Evolutionary conservation across 2,329 filamentous ascomycete species (phyloP), one percentile per base, ranked within the genome.

Genomic region (Aspergillus fumigatus): DNA sequence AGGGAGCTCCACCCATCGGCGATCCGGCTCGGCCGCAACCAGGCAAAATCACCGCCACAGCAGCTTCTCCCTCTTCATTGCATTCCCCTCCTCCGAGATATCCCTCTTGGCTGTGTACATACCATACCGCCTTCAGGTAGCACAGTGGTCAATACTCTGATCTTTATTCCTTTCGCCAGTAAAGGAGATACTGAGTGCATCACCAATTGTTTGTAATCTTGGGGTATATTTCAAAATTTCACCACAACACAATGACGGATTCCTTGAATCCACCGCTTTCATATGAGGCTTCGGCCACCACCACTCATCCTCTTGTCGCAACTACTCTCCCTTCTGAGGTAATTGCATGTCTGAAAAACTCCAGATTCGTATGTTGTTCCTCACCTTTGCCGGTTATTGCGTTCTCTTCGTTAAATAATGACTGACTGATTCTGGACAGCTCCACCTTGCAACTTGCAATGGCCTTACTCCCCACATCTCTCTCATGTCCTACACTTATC

Each of bases 401-500:
- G 54, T 55, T n/a, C 32, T 53, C 26, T 53, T 49, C 19, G 58
- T 51, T 51, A 21, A 17, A 58, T 32, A 52, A 17, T 10, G 26
- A 26, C 53, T 60, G 23, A 57, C 48, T 50, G 47, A 35, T 14
- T 35, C 49, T 52, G 26, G 8, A 65, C 68, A 96, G 92, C 90
- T 99, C 64, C 94, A 99, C 75, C 88, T 99, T 53, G 92, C 94
- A 66, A 99, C 94, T 55, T 95, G 89, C 74, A 86, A 86, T 65
- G 82, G 88, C 64, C 88, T 94, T 68, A 81, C 86, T 61, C 94
- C 94, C 9, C 91, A 97, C 73, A 90, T 97, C 63, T 95, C 92
- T 40, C 85, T 99, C 62, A 99, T 99, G 94, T 97, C 96, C 80
- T 97, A 97, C 80, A 97, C 94, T 70, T 97, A 97, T 77, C 88